phyloP scores from a whole-genome alignment of 805 yeast genomes.

The Pichia heedii region DNA sequence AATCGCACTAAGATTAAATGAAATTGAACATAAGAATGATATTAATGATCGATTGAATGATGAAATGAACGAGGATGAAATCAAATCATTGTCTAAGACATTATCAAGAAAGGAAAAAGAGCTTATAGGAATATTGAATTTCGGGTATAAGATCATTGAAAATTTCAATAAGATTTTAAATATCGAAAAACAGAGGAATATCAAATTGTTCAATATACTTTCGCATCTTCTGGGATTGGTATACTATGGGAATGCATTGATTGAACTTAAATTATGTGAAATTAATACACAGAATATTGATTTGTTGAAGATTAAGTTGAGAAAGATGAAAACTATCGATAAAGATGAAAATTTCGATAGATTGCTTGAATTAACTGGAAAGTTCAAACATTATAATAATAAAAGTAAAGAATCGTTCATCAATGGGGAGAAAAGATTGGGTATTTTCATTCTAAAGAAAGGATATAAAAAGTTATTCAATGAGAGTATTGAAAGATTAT shows the following conservation, averaged over 20 bases:
- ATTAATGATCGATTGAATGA: neutral
- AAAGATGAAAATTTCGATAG: neutral
- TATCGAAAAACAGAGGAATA: neutral
- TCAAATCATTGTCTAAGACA: constrained; percentile 10
- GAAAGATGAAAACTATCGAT: neutral
- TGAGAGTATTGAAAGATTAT: neutral
- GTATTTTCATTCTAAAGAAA: neutral
- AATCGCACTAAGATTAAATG: constrained; percentile 18
- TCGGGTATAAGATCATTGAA: constrained; percentile 13
- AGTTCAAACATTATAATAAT: neutral
- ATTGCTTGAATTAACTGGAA: neutral
- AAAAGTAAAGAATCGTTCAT: neutral
- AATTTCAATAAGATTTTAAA: constrained; percentile 12
- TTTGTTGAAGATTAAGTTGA: neutral
- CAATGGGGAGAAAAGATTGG: neutral
- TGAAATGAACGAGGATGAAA: constrained; percentile 6
- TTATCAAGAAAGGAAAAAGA: constrained; percentile 9
- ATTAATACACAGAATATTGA: neutral
- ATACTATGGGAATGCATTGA: constrained; percentile 10
- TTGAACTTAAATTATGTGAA: constrained; percentile 1
- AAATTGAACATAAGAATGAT: constrained; percentile 2
- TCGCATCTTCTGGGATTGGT: constrained; percentile 5
- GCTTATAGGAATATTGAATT: neutral
- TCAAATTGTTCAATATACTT: neutral
- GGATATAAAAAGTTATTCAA: neutral